A percentile compares a stretch with the other conserved stretches of the same genome.
Conservation (phyloP, 2,329 filamentous ascomycete species). For the Trichoderma pleuroti region DNA sequence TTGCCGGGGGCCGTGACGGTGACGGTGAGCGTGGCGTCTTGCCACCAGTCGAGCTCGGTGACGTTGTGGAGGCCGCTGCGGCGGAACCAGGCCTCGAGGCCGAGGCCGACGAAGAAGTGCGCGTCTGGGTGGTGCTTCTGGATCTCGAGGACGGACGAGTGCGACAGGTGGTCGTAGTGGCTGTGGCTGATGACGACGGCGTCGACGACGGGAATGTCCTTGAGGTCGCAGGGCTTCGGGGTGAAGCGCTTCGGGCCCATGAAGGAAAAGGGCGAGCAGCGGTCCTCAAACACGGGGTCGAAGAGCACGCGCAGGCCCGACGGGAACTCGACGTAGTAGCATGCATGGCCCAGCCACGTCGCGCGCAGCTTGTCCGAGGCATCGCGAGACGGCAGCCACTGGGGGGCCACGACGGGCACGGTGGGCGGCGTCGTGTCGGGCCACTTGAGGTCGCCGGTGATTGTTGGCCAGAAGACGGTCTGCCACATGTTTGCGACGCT, state of each 20-base stretch:
- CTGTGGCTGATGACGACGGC: constrained; percentile 81
- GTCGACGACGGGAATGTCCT: constrained; percentile 73
- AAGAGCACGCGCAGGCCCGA: constrained; percentile 83
- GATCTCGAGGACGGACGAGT: constrained; percentile 69
- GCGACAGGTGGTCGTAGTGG: constrained; percentile 89
- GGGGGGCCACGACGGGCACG: constrained; percentile 63
- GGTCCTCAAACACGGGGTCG: constrained; percentile 87
- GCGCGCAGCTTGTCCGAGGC: constrained; percentile 63
- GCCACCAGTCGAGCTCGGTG: constrained; percentile 95
- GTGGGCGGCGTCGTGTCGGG: constrained; percentile 64
- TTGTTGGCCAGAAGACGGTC: constrained; percentile 38
- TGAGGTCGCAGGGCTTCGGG: constrained; percentile 68
- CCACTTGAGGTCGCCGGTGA: constrained; percentile 38
- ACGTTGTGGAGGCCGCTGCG: constrained; percentile 67
- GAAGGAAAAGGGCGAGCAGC: constrained; percentile 73
- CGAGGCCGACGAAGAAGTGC: constrained; percentile 85
- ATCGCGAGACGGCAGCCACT: constrained; percentile 60
- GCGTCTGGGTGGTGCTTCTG: constrained; percentile 68
- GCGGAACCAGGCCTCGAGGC: constrained; percentile 79
- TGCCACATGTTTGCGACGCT: constrained; percentile 26
- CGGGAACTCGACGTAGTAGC: constrained; percentile 89
- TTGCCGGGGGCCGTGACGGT: constrained; percentile 40
- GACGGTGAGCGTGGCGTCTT: constrained; percentile 70
- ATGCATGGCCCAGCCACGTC: constrained; percentile 94
- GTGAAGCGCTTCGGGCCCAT: constrained; percentile 76